Percentiles rank a stretch among this genome's conserved stretches.
Evolutionary conservation across 1,284 basidiomycete species (phyloP).

Genomic region (Trichosporon coremiiforme): DNA sequence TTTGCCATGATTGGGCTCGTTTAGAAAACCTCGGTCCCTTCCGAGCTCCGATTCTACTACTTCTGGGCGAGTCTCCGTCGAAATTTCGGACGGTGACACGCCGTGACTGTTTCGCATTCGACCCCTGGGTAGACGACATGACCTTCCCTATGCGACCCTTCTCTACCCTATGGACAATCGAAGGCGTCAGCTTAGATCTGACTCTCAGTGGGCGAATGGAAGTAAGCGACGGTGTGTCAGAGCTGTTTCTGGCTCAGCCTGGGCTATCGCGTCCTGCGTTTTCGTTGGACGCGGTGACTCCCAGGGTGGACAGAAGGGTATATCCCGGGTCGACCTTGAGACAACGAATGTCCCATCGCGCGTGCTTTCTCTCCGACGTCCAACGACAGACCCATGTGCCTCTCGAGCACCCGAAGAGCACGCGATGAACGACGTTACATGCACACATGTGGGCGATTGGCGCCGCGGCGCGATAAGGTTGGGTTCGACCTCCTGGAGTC

Average conservation of each 20-base stretch:
- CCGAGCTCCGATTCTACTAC: not conserved
- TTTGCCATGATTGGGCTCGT: not conserved
- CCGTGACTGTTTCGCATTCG: not conserved
- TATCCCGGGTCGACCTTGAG: not conserved
- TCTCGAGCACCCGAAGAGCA: not conserved
- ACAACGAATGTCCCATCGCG: not conserved
- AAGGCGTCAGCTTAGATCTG: conserved; percentile 7
- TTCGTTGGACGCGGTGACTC: not conserved
- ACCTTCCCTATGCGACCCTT: not conserved
- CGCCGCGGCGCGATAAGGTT: conserved; percentile 1
- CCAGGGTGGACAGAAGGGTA: not conserved
- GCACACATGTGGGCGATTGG: not conserved
- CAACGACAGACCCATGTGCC: not conserved
- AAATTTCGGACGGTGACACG: not conserved
- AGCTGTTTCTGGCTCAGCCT: not conserved
- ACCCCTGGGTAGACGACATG: not conserved
- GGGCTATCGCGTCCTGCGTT: not conserved
- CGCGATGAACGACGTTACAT: not conserved
- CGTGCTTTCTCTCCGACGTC: not conserved
- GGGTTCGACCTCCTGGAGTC: conserved; percentile 1
- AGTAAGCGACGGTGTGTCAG: not conserved
- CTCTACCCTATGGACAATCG: too few relatives aligned
- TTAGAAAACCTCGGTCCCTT: not conserved
- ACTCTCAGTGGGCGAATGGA: not conserved
- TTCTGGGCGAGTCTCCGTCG: not conserved